Conservation (phyloP, 2,329 filamentous ascomycete genomes). For the Nothopassalora personata region DNA sequence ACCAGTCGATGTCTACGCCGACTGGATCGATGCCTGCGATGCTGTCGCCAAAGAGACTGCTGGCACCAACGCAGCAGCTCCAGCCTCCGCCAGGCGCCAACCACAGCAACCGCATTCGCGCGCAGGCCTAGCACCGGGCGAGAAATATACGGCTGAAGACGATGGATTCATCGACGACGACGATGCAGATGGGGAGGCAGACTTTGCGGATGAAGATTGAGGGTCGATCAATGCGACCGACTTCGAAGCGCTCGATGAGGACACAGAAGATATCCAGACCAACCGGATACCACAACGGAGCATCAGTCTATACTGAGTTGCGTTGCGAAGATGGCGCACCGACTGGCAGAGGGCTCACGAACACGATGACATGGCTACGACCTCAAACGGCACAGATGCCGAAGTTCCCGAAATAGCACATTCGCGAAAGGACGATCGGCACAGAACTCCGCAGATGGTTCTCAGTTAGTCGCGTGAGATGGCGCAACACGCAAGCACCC, state of each 20-base stretch:
- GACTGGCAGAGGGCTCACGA: too few relatives aligned
- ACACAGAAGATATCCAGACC: neutral
- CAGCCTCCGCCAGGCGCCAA: constrained; percentile 4
- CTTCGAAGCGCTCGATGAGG: neutral
- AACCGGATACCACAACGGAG: neutral
- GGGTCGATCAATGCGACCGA: neutral
- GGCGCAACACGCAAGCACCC: neutral
- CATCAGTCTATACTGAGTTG: neutral
- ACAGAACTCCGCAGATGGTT: neutral
- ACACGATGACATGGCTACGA: neutral
- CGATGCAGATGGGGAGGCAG: constrained; percentile 31
- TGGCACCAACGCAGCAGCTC: constrained; percentile 17
- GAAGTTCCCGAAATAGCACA: constrained; percentile 8
- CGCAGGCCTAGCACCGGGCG: constrained; percentile 23
- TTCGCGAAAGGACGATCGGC: constrained; percentile 3
- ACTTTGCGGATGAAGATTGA: constrained; percentile 29
- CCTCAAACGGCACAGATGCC: neutral
- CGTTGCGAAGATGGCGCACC: too few relatives aligned
- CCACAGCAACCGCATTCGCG: constrained; percentile 13
- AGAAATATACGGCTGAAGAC: constrained; percentile 28
- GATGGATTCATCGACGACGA: constrained; percentile 34
- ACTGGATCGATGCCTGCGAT: constrained; percentile 96
- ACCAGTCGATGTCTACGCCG: constrained; percentile 90
- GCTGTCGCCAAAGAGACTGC: constrained; percentile 59
- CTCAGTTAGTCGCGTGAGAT: neutral